Evolutionary conservation across 2,329 filamentous ascomycete genomes (phyloP).

Genomic region (Tolypocladium pustulatum): DNA sequence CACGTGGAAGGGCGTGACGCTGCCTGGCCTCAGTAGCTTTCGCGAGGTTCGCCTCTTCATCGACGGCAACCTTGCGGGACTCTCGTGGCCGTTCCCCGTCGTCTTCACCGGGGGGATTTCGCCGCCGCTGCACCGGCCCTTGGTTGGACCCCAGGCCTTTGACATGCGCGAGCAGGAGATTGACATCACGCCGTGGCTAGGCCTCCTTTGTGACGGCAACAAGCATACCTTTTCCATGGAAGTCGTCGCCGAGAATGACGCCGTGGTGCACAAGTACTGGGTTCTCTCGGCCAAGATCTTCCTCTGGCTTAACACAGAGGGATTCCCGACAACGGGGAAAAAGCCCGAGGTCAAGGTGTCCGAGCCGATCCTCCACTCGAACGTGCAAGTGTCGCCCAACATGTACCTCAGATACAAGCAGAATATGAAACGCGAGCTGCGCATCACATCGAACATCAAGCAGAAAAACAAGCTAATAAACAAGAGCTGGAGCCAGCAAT

Average conservation of each 20-base stretch:
- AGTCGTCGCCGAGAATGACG: constrained; percentile 55
- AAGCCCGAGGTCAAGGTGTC: not conserved
- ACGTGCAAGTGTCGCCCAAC: not conserved
- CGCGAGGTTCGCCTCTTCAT: constrained; percentile 70
- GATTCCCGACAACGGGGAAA: constrained; percentile 31
- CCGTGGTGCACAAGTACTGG: constrained; percentile 42
- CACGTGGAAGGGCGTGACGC: constrained; percentile 45
- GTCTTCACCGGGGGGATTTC: constrained; percentile 76
- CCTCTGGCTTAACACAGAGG: constrained; percentile 52
- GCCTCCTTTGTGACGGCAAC: constrained; percentile 54
- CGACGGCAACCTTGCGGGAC: constrained; percentile 61
- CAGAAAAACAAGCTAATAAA: constrained; percentile 14
- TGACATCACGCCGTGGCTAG: constrained; percentile 69
- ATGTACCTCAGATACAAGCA: constrained; percentile 23
- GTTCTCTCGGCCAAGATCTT: constrained; percentile 72
- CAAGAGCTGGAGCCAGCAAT: constrained; percentile 44
- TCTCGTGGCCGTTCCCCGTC: constrained; percentile 72
- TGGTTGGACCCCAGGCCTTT: constrained; percentile 70
- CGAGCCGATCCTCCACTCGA: not conserved
- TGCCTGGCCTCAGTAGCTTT: constrained; percentile 63
- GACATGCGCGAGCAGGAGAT: constrained; percentile 73
- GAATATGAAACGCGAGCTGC: constrained; percentile 46
- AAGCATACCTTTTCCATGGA: constrained; percentile 58
- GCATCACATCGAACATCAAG: constrained; percentile 46
- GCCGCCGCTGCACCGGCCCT: constrained; percentile 65